Percentiles rank a stretch among this genome's conserved stretches.
Conservation (phyloP, 2,329 filamentous ascomycete genomes). For the Metarhizium guizhouense region DNA sequence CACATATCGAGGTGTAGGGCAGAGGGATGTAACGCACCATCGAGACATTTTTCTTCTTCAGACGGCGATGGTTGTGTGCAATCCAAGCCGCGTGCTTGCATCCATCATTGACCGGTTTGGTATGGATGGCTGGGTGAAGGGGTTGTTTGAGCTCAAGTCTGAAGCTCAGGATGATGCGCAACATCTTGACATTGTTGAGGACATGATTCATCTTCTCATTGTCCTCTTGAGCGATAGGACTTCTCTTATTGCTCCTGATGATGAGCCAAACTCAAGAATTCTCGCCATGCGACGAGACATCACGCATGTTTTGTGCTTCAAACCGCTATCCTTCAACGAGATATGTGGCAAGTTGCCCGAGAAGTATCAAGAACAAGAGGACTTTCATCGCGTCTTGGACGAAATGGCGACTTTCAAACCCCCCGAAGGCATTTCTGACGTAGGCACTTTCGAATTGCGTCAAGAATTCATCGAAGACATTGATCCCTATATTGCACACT, state of each 20-base stretch:
- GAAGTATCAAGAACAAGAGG: constrained; percentile 79
- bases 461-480: constrained; percentile 78
- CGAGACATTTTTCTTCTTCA: constrained; percentile 92
- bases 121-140: constrained; percentile 78
- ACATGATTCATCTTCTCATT: constrained; percentile 90
- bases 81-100: constrained; percentile 74
- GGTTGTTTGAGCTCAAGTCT: constrained; percentile 64
- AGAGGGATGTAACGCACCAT: constrained; percentile 88
- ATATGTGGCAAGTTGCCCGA: constrained; percentile 80
- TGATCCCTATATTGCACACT: constrained; percentile 93
- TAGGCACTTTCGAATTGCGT: constrained; percentile 89
- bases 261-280: constrained; percentile 55
- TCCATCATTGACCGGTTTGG: constrained; percentile 89
- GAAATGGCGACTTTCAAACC: constrained; percentile 84
- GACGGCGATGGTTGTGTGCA: constrained; percentile 78
- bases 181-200: constrained; percentile 86
- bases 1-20: constrained; percentile 81
- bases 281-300: constrained; percentile 79
- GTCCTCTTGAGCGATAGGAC: constrained; percentile 84
- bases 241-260: constrained; percentile 60
- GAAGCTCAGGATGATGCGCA: constrained; percentile 77
- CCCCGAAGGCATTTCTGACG: constrained; percentile 85
- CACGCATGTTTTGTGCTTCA: constrained; percentile 90
- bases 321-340: constrained; percentile 89
- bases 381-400: constrained; percentile 75